Evolutionary conservation across 805 yeast species (phyloP), one percentile per base, ranked within the genome.

Genomic region (Lachancea quebecensis): DNA sequence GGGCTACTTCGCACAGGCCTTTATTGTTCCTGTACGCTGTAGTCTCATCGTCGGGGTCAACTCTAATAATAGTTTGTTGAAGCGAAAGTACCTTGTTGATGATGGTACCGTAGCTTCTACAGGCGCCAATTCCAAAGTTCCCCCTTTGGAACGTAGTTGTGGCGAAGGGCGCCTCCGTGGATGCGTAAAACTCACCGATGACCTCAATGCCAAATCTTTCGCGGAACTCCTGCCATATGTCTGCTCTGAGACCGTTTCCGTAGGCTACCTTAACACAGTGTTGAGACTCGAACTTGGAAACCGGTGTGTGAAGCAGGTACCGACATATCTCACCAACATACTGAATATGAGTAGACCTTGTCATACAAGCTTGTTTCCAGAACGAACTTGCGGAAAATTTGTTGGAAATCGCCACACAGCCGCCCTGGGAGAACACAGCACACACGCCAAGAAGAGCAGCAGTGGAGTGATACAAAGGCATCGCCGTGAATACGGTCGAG

Each of bases 301-400:
- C 68, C 39, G 82, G 77, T 1, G 88, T 68, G 53, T 82, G 79
- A 50, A 85, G 65, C 48, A 90, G 71, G 58, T 89, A 91, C 40
- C 98, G 77, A 64, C 97, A 87, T 29, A 88, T 89, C 65, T 90
- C 98, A 14, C 98, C 98, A 14, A 90, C 98, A 56, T 90, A 90
- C 65, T 90, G 96, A 44, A 88, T 75, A 50, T 85, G 86, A 3
- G 95, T 85, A 2, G 96, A 85, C 2, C 71, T 65, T 11, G 81
- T 65, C 31, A 85, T 58, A 52, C 74, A 79, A 2, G 84, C 90
- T 65, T 91, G 96, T 14, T 89, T 82, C 97, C 98, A 90, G 64
- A 86, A 88, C 3, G 85, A 78, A 3, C 83, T 73, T 6, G 91
- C 81, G 1, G 95, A 85, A 62, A 91, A 90, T 62, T 85, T 86